Evolutionary conservation across 2,329 filamentous ascomycete genomes (phyloP), one percentile per base, ranked within the genome.

Genomic region (Diplodia scrobiculata): DNA sequence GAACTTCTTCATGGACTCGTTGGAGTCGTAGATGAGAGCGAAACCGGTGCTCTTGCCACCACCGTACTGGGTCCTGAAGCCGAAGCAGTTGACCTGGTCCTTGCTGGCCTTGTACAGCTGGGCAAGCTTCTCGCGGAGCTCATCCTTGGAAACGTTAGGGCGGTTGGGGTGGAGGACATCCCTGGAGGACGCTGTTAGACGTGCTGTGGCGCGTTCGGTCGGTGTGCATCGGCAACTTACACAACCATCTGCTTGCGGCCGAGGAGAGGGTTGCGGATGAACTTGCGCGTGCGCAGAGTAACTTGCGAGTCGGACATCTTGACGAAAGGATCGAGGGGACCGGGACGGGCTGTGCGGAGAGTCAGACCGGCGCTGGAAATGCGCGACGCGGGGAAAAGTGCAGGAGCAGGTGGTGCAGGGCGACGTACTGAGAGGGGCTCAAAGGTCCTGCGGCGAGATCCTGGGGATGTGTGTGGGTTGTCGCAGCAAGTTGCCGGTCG

Each of bases 21-120:
- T 85, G 74, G 91, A 96, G 84, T 99, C 95, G 89, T 99, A 99
- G 86, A 99, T 87, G 78, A 98, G 92, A 74, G 92, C 95, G 81
- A 99, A 99, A 78, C 95, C 95, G 73, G 94, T 98, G 83, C 91
- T 97, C 91, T 99, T 99, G 87, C 95, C 95, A 81, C 95, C 95
- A 94, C 95, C 95, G 82, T 91, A 99, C 82, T 98, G 94, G 77
- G 95, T 99, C 83, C 92, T 91, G 83, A 99, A 92, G 79, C 95
- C 95, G 82, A 99, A 99, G 82, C 97, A 92, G 82, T 89, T 93
- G 83, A 98, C 90, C 85, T 96, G 91, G 79, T 97, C 93, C 87
- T 97, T 96, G 85, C 89, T 89, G 82, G 92, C 90, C 90, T 98
- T 98, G 92, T 99, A 99, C 77, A 98, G 86, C 83, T 90, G 87